Evolutionary conservation across 2,329 filamentous ascomycete species (phyloP).

Genomic region (Zymoseptoria crescenta): DNA sequence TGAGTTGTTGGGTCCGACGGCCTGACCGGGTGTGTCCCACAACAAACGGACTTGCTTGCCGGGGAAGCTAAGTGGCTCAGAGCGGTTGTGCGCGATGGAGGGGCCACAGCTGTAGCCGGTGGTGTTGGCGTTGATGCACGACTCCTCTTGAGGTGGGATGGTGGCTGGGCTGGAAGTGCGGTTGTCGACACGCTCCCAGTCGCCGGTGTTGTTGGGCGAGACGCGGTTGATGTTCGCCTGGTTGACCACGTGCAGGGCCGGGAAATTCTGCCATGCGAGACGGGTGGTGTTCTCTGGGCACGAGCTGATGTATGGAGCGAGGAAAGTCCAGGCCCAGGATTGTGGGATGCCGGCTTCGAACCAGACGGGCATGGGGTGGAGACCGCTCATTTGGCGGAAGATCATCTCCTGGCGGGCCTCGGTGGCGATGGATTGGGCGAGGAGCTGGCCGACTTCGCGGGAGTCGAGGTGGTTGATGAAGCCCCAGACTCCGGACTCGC

Average conservation of each 20-base stretch:
- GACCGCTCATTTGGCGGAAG: slow-evolving; percentile 73
- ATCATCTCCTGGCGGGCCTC: slow-evolving; percentile 78
- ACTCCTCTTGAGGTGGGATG: slow-evolving; percentile 38
- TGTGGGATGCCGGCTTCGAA: slow-evolving; percentile 74
- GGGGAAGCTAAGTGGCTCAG: slow-evolving; percentile 63
- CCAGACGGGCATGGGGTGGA: slow-evolving; percentile 77
- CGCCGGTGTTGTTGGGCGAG: slow-evolving; percentile 53
- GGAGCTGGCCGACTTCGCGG: slow-evolving; percentile 62
- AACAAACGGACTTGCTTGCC: slow-evolving; percentile 62
- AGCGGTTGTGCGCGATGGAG: slow-evolving; percentile 60
- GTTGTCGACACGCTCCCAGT: slow-evolving; percentile 57
- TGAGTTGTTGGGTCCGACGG: slow-evolving; percentile 72
- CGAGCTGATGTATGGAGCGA: slow-evolving; percentile 72
- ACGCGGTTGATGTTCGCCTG: slow-evolving; percentile 66
- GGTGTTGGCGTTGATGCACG: slow-evolving; percentile 51
- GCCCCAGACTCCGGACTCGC: slow-evolving; percentile 72
- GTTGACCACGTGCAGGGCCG: slow-evolving; percentile 61
- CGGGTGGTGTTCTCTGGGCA: slow-evolving; percentile 68
- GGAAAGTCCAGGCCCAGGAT: slow-evolving; percentile 74
- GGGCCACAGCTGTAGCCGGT: slow-evolving; percentile 53
- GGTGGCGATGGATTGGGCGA: slow-evolving; percentile 68
- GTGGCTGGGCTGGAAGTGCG: slow-evolving; percentile 50
- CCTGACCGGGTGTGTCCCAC: slow-evolving; percentile 63
- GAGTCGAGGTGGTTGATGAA: slow-evolving; percentile 71
- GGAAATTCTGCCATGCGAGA: slow-evolving; percentile 79